Evolutionary conservation across 345 rosid species (phyloP).

Genomic region (Limnanthes douglasii): DNA sequence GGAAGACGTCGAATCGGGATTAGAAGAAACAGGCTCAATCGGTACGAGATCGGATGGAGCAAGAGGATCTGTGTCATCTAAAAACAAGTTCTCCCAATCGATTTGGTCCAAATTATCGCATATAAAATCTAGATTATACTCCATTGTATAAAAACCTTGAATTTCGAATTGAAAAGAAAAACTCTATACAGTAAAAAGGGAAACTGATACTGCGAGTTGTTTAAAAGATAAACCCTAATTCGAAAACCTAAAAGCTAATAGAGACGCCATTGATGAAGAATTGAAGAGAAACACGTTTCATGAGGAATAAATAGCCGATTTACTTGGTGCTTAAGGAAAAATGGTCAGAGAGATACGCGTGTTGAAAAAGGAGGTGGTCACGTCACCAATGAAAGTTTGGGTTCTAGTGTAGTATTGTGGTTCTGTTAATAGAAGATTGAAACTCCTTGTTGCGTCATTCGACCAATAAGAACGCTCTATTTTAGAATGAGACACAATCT

Average conservation of each 20-base stretch:
- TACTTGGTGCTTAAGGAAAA: not conserved
- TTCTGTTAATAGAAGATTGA: not conserved
- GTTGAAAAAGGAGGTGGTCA: slow-evolving; percentile 2
- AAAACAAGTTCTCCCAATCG: slow-evolving; percentile 14
- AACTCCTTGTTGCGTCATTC: slow-evolving; percentile 1
- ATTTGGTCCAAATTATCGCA: slow-evolving; percentile 17
- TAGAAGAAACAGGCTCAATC: slow-evolving; percentile 2
- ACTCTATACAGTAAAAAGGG: not conserved
- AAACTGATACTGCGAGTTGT: not conserved
- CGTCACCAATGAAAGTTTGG: not conserved
- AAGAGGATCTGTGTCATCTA: slow-evolving; percentile 8
- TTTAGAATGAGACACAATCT: too few species aligned
- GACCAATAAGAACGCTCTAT: slow-evolving; percentile 15
- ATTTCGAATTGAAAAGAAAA: not conserved
- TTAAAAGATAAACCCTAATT: not conserved
- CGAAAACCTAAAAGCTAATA: not conserved
- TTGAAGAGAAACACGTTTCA: not conserved
- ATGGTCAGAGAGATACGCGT: slow-evolving; percentile 6
- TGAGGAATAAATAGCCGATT: not conserved
- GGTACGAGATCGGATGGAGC: slow-evolving; percentile 1
- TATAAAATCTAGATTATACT: too few species aligned
- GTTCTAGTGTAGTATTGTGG: not conserved
- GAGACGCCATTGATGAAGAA: not conserved
- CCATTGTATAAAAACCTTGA: slow-evolving; percentile 7
- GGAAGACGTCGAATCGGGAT: slow-evolving; percentile 18